Base-by-base conservation (phyloP, 192 early-diverging fungal species). In the Rhizoclosmatium sp. region DNA sequence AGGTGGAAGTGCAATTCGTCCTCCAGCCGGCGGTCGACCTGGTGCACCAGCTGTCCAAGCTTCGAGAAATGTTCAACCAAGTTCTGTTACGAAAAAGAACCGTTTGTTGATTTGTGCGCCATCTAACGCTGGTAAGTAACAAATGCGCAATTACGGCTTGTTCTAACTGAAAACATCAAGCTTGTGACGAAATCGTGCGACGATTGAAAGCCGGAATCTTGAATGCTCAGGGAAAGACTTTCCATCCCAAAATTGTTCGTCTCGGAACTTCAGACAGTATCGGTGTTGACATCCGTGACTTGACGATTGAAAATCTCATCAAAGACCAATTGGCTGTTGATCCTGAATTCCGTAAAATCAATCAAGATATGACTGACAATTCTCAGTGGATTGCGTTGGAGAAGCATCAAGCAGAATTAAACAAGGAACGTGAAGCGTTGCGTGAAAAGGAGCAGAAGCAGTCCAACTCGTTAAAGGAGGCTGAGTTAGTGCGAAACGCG, bases 181-280 rank as follows among this genome's bases (percentile, higher is more conserved):
- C 96, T 0, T 94, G 95, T 46, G 97, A 99, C 74, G 97, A 99
- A 84, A 95, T 99, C 79, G 94, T 93, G 10, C 93, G 94, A 75
- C 89, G 97, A 10, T 69, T 99, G 12, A 93, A 91, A 82, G 71
- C 83, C 1, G 97, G 96, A 40, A 93, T 97, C 23, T 61, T 79
- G 4, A 87, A 90, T 31, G 59, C 85, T 4, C 75, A 80, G 46
- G 94, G 95, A 1, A 60, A 83, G 14, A 80, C 85, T 12, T 90
- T 91, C 16, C 77, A 82, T 4, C 93, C 93, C 3, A 90, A 90
- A 39, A 87, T 96, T n/a, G 93, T 97, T 3, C 92, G 96, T 44
- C 85, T 98, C 21, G 97, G 97, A 46, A 91, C 87, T 23, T 47
- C 89, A 0, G 93, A 95, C 23, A 85, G 89, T 42, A 89, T 96